A percentile compares a stretch with the other conserved stretches of the same genome.
phyloP scores from a whole-genome alignment of 306 rosid species.

The Crataegus laevigata region DNA sequence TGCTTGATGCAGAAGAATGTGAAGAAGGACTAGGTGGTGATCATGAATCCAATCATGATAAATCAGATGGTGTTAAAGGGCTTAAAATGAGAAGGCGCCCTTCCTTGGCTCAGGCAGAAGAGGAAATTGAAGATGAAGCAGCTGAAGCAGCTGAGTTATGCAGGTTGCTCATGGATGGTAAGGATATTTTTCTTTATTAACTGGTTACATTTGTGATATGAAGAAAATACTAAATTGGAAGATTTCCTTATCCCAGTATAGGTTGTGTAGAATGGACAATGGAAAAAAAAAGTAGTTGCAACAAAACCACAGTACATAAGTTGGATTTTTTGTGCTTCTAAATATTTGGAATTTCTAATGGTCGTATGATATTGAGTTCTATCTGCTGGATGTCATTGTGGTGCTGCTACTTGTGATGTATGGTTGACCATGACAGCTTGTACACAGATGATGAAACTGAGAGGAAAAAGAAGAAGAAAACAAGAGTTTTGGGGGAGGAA shows the following conservation, averaged over 20 bases:
- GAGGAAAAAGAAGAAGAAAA: constrained; percentile 77
- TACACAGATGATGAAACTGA: constrained; percentile 60
- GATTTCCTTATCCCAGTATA: background rate
- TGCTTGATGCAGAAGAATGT: constrained; percentile 95
- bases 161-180: constrained; percentile 93
- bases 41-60: constrained; percentile 60
- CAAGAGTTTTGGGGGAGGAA: constrained; percentile 36
- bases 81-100: constrained; percentile 84
- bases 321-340: background rate
- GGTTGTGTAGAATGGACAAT: background rate
- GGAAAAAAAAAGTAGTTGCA: background rate
- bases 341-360: background rate
- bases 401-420: constrained; percentile 14
- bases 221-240: background rate
- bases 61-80: constrained; percentile 80
- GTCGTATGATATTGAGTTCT: background rate
- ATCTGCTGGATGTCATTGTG: background rate
- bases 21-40: constrained; percentile 76
- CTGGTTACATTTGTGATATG: background rate
- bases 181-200: constrained; percentile 4
- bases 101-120: constrained; percentile 81
- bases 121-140: constrained; percentile 86
- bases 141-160: constrained; percentile 89
- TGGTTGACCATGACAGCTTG: constrained; percentile 19
- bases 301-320: background rate